These are phyloP conservation scores for Cyclanthera cordifolia DNA, from an alignment of 306 rosid species.

Conservation along the genomic window DNA sequence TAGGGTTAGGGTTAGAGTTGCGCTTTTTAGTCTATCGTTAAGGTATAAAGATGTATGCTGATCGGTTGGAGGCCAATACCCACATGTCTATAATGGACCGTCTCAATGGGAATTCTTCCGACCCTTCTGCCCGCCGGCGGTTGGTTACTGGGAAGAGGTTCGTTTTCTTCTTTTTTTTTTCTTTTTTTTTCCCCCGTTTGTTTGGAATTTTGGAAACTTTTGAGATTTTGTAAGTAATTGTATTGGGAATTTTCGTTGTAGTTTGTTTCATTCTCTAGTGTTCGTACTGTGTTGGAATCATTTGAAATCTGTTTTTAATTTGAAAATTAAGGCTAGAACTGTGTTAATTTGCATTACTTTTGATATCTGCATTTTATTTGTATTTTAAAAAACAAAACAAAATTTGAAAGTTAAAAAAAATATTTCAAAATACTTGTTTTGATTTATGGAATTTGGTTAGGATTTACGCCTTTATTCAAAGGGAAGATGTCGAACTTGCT, in stretches of 20 bases:
- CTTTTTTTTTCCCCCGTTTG: neutral
- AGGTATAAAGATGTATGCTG: conserved; percentile 58
- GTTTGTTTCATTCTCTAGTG: neutral
- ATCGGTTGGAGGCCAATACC: conserved; percentile 59
- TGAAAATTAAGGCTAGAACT: no score
- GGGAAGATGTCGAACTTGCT: no score
- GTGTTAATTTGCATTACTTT: no score
- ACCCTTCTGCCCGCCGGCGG: conserved; percentile 37
- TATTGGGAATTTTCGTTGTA: neutral
- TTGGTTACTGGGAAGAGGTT: conserved; percentile 76
- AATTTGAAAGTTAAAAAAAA: no score
- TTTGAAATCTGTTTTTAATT: no score
- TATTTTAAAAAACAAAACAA: no score
- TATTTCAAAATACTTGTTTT: no score
- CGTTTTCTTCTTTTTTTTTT: neutral
- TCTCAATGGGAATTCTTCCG: conserved; percentile 44
- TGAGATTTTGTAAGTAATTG: neutral
- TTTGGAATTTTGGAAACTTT: neutral
- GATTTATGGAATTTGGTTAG: no score
- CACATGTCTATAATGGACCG: conserved; percentile 83
- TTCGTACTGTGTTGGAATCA: neutral
- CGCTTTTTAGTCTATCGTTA: neutral
- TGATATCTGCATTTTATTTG: no score
- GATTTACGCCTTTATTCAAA: no score
- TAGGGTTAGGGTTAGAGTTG: conserved; percentile 10